Percentiles rank a stretch among this genome's conserved stretches.
Evolutionary conservation across 768 basidiomycete genomes (phyloP).

Genomic region (Tulasnella sp.): DNA sequence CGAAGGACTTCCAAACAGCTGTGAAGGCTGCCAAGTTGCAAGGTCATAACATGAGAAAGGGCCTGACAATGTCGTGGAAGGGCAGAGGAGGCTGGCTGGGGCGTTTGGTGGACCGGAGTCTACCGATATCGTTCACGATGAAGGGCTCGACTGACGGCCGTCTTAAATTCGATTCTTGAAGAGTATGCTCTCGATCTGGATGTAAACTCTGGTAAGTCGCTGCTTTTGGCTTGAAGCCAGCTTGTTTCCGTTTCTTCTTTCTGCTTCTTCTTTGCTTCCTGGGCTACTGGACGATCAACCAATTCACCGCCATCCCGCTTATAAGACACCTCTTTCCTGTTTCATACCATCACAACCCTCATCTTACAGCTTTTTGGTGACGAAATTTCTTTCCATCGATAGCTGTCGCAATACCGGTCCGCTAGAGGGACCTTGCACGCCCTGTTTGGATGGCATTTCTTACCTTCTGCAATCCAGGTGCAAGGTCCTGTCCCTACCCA

Average conservation of each 20-base stretch:
- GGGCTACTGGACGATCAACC: background rate
- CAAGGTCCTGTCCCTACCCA: too few relatives aligned
- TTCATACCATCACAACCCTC: background rate
- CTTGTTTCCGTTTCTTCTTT: background rate
- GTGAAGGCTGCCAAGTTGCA: slow-evolving; percentile 13
- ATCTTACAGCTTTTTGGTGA: background rate
- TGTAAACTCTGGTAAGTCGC: background rate
- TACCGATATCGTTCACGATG: background rate
- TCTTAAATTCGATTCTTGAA: background rate
- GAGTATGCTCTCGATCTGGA: background rate
- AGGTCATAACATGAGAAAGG: slow-evolving; percentile 15
- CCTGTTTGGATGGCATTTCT: background rate
- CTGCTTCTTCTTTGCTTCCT: background rate
- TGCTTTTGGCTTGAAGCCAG: background rate
- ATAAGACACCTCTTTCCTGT: background rate
- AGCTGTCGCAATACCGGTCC: background rate
- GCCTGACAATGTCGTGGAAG: slow-evolving; percentile 2
- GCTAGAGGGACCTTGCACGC: too few relatives aligned
- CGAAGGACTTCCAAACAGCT: background rate
- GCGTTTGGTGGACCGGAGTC: slow-evolving; percentile 2
- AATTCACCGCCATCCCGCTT: background rate
- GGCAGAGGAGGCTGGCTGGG: slow-evolving; percentile 3
- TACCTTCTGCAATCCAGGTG: background rate
- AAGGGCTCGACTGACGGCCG: background rate
- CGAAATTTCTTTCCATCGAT: background rate